A percentile compares a stretch with the other conserved stretches of the same genome.
phyloP scores from a whole-genome alignment of 164 flowering plant genomes.

The Tinospora cordifolia region DNA sequence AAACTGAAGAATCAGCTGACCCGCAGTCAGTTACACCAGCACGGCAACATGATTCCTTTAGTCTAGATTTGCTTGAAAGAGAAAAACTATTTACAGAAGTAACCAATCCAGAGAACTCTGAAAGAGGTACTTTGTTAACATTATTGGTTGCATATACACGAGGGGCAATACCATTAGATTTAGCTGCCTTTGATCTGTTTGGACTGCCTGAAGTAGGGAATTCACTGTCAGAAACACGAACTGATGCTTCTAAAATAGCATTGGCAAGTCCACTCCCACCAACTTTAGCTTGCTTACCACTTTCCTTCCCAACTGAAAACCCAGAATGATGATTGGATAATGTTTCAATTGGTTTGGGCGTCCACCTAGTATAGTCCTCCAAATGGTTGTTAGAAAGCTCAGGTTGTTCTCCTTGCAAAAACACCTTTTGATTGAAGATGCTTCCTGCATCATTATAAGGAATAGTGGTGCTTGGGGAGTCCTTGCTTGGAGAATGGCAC shows the following conservation, averaged over 20 bases:
- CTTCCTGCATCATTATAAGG: constrained; percentile 18
- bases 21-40: constrained; percentile 14
- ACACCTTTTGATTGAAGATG: constrained; percentile 13
- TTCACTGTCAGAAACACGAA: constrained; percentile 28
- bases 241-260: constrained; percentile 19
- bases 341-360: constrained; percentile 13
- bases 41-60: constrained; percentile 12
- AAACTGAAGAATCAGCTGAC: constrained; percentile 20
- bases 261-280: constrained; percentile 19
- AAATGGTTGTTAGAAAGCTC: constrained; percentile 9
- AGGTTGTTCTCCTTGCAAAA: constrained; percentile 13
- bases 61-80: constrained; percentile 21
- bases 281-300: constrained; percentile 10
- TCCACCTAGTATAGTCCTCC: constrained; percentile 14
- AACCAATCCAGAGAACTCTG: constrained; percentile 24
- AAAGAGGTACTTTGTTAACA: constrained; percentile 21
- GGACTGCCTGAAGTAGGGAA: constrained; percentile 22
- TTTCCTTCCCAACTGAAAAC: constrained; percentile 15
- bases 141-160: constrained; percentile 13
- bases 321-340: constrained; percentile 12
- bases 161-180: constrained; percentile 13
- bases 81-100: constrained; percentile 25
- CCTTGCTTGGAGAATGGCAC: constrained; percentile 43
- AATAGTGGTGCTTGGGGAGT: constrained; percentile 19
- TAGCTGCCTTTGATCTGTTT: constrained; percentile 18